Base-by-base conservation (phyloP, 2,329 filamentous ascomycete genomes). In the Epichloe sibirici region DNA sequence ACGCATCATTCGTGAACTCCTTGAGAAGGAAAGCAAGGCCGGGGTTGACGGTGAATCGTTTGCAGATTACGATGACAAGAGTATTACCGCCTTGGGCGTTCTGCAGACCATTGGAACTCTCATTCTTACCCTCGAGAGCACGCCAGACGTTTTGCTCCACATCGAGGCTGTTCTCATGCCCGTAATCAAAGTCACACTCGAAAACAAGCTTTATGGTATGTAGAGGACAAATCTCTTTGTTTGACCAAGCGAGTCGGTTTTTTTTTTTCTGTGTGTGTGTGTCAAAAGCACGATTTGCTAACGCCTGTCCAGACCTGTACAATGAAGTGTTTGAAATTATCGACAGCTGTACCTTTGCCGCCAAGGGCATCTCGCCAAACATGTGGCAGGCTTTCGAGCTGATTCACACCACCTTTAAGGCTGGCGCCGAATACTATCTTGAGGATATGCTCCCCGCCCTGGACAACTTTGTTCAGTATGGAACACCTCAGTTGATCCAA, bases 351-450 rank as follows among this genome's bases (percentile, higher is more conserved):
- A 98, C 93, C 7, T 98, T 97, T 67, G 89, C 93, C 11, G 91
- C 93, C 56, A 98, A 97, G 76, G 81, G 82, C 54, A 97, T 98
- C 60, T 96, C 93, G 1, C 82, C 86, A 9, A 95, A 88, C 43
- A 98, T 98, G 93, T 98, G 93, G 93, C 85, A 91, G 69, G 91
- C 93, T 2, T 98, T 98, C 66, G 90, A 95, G 71, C 79, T 97
- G 45, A 94, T 98, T 57, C 91, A 97, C 71, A 82, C 88, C 58
- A 96, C 91, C 1, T 98, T 98, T 76, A 97, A 97, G 73, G 87
- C 89, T 54, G 93, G 93, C 42, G 93, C 91, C 38, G 91, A 98
- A 73, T 81, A 97, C 45, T 98, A 98, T 66, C 81, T 98, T 13
- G 93, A 98, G 70, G 93, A 98, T 62, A 98, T 98, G 93, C 83